Evolutionary conservation across 2,329 filamentous ascomycete species (phyloP).

Genomic region (Trichoderma atroviride): DNA sequence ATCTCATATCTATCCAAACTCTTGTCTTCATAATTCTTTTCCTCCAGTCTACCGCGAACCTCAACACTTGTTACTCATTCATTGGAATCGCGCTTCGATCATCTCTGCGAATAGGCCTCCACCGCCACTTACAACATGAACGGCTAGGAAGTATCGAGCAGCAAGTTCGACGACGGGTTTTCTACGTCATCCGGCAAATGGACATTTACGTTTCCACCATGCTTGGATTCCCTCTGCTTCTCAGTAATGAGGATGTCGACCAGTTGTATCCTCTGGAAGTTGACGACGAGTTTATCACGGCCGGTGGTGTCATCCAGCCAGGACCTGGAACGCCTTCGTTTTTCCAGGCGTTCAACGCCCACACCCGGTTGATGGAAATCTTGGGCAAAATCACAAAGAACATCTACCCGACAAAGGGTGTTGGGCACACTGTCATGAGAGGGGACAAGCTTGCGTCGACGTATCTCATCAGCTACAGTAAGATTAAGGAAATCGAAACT

Average conservation of each 20-base stretch:
- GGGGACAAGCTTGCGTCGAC: constrained; percentile 50
- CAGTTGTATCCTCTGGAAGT: constrained; percentile 66
- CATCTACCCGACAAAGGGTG: constrained; percentile 65
- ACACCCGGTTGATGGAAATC: constrained; percentile 65
- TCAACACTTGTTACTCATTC: constrained; percentile 79
- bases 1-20: constrained; percentile 73
- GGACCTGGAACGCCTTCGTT: constrained; percentile 60
- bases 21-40: constrained; percentile 81
- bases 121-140: constrained; percentile 69
- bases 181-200: constrained; percentile 70
- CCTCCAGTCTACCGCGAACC: constrained; percentile 75
- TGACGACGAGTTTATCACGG: constrained; percentile 69
- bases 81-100: constrained; percentile 77
- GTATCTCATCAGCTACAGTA: constrained; percentile 64
- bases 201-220: constrained; percentile 71
- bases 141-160: constrained; percentile 65
- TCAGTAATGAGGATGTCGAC: constrained; percentile 67
- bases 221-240: constrained; percentile 65
- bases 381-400: constrained; percentile 65
- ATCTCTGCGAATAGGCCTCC: constrained; percentile 75
- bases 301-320: constrained; percentile 57
- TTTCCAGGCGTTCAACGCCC: constrained; percentile 67
- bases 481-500: constrained; percentile 65
- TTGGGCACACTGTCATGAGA: constrained; percentile 51
- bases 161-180: constrained; percentile 65